phyloP scores from a whole-genome alignment of 2,329 filamentous ascomycete genomes.

The Penicillium olsonii region DNA sequence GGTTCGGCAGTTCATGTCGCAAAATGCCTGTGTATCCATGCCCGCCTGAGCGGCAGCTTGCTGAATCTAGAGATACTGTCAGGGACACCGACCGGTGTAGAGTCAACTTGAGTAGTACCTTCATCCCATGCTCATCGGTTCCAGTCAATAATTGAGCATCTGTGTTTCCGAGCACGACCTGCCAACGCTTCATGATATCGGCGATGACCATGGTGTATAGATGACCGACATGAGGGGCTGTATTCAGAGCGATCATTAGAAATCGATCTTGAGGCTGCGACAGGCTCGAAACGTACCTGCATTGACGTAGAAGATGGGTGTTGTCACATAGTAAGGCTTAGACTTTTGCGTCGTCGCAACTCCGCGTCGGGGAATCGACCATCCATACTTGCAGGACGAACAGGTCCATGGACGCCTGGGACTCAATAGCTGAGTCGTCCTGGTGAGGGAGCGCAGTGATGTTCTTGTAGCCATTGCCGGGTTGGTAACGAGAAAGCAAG shows the following conservation, averaged over 20 bases:
- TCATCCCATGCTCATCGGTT: constrained; percentile 97
- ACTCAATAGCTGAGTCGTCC: constrained; percentile 30
- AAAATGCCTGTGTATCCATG: constrained; percentile 78
- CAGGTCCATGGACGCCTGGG: constrained; percentile 33
- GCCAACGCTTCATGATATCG: constrained; percentile 91
- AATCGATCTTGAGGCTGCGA: too few relatives aligned
- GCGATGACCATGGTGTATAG: constrained; percentile 89
- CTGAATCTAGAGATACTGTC: constrained; percentile 63
- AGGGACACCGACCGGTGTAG: constrained; percentile 5
- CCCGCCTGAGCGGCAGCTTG: constrained; percentile 73
- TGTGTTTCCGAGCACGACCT: constrained; percentile 68
- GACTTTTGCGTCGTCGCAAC: constrained; percentile 30
- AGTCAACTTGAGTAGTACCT: constrained; percentile 48
- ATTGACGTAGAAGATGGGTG: constrained; percentile 99
- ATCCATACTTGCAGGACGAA: constrained; percentile 27
- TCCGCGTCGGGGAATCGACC: constrained; percentile 26
- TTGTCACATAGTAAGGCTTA: constrained; percentile 94
- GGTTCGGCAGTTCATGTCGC: constrained; percentile 76
- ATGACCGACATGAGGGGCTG: constrained; percentile 91
- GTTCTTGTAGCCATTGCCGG: constrained; percentile 30
- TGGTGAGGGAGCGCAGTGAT: constrained; percentile 33
- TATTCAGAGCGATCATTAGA: constrained; percentile 1
- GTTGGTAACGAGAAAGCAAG: constrained; percentile 10
- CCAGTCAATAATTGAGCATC: constrained; percentile 79
- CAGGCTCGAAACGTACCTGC: constrained; percentile 60